Evolutionary conservation across 306 rosid genomes (phyloP), one percentile per base, ranked within the genome.

Genomic region (Medicago lupulina): DNA sequence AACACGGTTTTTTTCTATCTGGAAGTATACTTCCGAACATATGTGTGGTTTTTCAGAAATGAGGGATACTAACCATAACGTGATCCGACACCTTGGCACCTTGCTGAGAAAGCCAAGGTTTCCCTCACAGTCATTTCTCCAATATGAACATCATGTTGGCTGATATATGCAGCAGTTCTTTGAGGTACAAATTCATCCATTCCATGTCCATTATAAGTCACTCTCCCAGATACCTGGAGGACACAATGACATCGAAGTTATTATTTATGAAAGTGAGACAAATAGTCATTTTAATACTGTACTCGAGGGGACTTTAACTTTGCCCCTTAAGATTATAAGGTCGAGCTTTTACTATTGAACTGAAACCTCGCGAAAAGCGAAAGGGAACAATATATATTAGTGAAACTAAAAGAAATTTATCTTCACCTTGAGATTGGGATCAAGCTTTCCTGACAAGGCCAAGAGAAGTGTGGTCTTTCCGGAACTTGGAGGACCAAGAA

Each of bases 391-490:
- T 21, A 57, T 9, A 21, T 57, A 23, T 57, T 57, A 1, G 15
- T 55, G 28, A 55, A 55, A 55, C 16, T 16, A 38, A 65, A 9
- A 1, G 51, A 11, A 9, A 10, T 18, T 40, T 15, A 9, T 39
- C 40, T 50, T 69, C 16, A 93, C 98, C 87, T 79, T 81, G 11
- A 94, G 86, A 82, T 63, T 83, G 9, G 82, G 53, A 55, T 86
- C 96, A 50, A 88, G 91, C 79, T 90, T 90, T 62, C 98, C 98
- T 4, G 97, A 83, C 40, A 94, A 86, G 58, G 91, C 90, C 62
- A 85, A 36, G 68, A 90, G 75, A 10, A 90, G 23, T 3, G 93
- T 86, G 46, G 96, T 90, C 77, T 88, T 90, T 38, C 96, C 93
- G 5, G 93, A 84, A 38, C 91, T 82, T 38, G 93, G 96, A 77